A percentile compares a stretch with the other conserved stretches of the same genome.
These are phyloP conservation scores for Trichocladium antarcticum DNA, from an alignment of 495 filamentous ascomycete genomes.

Conservation along the genomic window DNA sequence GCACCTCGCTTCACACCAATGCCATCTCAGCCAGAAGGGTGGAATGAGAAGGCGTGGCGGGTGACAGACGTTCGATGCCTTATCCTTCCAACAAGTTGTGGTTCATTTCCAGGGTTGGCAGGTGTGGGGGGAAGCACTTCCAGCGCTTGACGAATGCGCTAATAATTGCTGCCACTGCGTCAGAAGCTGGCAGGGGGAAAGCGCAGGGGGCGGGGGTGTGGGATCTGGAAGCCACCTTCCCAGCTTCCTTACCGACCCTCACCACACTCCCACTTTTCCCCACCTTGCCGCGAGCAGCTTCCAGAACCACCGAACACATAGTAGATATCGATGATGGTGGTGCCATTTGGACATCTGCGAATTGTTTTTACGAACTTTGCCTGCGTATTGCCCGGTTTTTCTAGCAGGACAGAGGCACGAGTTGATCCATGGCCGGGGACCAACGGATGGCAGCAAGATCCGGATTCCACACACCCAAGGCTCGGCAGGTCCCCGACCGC, in stretches of 20 bases:
- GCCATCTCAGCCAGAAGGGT: too few species aligned
- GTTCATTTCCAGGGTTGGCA: background rate
- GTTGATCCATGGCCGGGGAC: conserved; percentile 2
- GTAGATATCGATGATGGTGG: background rate
- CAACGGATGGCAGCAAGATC: background rate
- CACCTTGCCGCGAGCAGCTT: too few species aligned
- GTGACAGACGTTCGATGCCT: too few species aligned
- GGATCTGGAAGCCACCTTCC: background rate
- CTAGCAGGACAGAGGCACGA: background rate
- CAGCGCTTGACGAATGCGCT: too few species aligned
- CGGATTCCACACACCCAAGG: conserved; percentile 8
- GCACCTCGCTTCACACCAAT: too few species aligned
- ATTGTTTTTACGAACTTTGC: too few species aligned
- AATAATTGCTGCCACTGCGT: background rate
- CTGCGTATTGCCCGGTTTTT: background rate
- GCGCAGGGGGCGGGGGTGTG: background rate
- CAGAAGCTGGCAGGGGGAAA: background rate
- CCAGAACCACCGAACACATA: too few species aligned
- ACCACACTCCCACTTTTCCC: too few species aligned
- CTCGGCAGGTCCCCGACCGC: too few species aligned
- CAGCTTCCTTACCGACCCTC: too few species aligned
- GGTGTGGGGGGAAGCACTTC: background rate
- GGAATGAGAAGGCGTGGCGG: too few species aligned
- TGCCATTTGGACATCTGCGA: background rate
- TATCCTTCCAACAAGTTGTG: background rate